Conservation (phyloP, 2,329 filamentous ascomycete species). For the Ceratocystis destructans region DNA sequence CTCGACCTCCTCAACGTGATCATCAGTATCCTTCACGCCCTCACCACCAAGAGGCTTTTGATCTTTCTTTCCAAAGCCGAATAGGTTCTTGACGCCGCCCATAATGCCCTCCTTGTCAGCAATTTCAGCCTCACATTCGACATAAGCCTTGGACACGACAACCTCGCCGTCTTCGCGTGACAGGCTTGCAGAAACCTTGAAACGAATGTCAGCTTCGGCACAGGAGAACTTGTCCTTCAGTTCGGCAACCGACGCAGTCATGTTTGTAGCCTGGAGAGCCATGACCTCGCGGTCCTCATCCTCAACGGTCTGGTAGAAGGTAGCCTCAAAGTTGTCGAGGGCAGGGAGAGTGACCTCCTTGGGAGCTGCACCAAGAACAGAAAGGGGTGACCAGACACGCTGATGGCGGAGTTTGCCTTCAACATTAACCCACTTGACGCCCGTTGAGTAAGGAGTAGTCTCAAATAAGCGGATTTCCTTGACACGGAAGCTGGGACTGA, state of each 20-base stretch:
- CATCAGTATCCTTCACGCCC: constrained; percentile 36
- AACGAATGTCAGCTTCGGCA: constrained; percentile 58
- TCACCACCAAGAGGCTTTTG: constrained; percentile 58
- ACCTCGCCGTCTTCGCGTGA: constrained; percentile 63
- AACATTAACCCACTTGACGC: constrained; percentile 58
- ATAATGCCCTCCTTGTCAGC: constrained; percentile 66
- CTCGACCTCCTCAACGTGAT: constrained; percentile 25
- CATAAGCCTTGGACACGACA: constrained; percentile 57
- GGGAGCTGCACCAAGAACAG: constrained; percentile 56
- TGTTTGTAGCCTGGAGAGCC: constrained; percentile 62
- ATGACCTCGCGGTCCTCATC: constrained; percentile 47
- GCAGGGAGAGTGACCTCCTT: constrained; percentile 81
- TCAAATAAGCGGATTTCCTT: constrained; percentile 90
- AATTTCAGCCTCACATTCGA: constrained; percentile 72
- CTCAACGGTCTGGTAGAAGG: constrained; percentile 61
- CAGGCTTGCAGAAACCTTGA: constrained; percentile 65
- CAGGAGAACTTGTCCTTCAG: constrained; percentile 71
- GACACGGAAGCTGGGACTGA: constrained; percentile 92
- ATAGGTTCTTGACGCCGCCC: constrained; percentile 89
- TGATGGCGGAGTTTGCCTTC: constrained; percentile 62
- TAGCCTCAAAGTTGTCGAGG: constrained; percentile 65
- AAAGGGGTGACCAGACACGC: constrained; percentile 67
- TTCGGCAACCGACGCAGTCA: constrained; percentile 68
- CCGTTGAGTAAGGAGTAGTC: constrained; percentile 56
- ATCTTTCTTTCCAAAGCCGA: constrained; percentile 84